Evolutionary conservation across 2,329 filamentous ascomycete species (phyloP).

Genomic region (Alternaria sp.): DNA sequence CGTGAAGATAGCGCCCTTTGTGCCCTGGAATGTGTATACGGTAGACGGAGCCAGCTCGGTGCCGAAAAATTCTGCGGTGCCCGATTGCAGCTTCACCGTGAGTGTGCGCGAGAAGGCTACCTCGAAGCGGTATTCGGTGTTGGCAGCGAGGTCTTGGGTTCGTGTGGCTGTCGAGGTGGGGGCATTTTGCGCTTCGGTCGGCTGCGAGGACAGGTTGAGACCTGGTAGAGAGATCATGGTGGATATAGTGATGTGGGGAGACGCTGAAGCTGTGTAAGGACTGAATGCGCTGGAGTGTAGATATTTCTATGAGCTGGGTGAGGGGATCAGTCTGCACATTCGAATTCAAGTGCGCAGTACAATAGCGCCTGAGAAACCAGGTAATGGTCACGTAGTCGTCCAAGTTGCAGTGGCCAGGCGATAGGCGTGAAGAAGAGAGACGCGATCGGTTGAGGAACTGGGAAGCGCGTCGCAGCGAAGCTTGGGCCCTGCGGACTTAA

Average conservation of each 20-base stretch:
- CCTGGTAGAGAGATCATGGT: slow-evolving; percentile 54
- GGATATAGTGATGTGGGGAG: neutral
- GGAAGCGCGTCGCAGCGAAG: slow-evolving; percentile 3
- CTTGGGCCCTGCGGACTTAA: slow-evolving; percentile 17
- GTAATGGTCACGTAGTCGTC: neutral
- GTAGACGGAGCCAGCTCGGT: slow-evolving; percentile 86
- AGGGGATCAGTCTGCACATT: neutral
- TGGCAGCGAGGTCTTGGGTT: slow-evolving; percentile 51
- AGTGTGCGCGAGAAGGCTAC: slow-evolving; percentile 44
- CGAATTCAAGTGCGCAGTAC: neutral
- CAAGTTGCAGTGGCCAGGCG: neutral
- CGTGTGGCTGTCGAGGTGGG: slow-evolving; percentile 37
- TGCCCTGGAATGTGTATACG: slow-evolving; percentile 79
- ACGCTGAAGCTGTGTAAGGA: neutral
- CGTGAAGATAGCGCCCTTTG: slow-evolving; percentile 87
- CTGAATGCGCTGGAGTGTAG: neutral
- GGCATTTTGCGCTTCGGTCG: slow-evolving; percentile 30
- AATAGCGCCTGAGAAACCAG: neutral
- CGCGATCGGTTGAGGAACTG: neutral
- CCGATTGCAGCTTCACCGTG: slow-evolving; percentile 69
- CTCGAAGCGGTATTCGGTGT: slow-evolving; percentile 55
- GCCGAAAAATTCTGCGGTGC: slow-evolving; percentile 92
- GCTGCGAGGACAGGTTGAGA: slow-evolving; percentile 50
- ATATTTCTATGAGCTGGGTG: neutral
- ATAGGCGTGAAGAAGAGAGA: neutral